Evolutionary conservation across 176 grass and related monocot genomes (phyloP), one percentile per base, ranked within the genome.

Genomic region (Triticum monococcum): DNA sequence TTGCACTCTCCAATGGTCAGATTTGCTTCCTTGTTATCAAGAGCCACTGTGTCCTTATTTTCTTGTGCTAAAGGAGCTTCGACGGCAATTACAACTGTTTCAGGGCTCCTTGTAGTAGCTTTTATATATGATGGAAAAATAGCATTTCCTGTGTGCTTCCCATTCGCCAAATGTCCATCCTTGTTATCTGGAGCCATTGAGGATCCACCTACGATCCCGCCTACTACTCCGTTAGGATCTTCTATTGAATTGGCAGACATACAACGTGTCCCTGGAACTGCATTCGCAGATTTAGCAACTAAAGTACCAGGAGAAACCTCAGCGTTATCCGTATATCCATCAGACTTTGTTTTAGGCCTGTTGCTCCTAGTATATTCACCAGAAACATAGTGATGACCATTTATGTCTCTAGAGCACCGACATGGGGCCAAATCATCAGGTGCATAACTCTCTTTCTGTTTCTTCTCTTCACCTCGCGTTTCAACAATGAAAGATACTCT

Each of bases 401-500:
- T 7, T 75, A 12, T 59, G 24, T 78, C 64, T 61, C 68, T 64
- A 69, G 80, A 77, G 73, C 31, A 59, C 23, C 25, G 38, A 14
- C 28, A 14, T 43, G 64, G 2, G 4, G 45, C 26, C 71, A 68
- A 83, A 61, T 62, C 62, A 77, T 70, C 62, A 45, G 22, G 33
- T 86, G 45, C 24, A 68, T 50, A 8, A 30, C 50, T 54, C 50
- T 50, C 26, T 41, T 68, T 46, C 35, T 16, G 10, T 69, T 89
- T 82, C 70, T 69, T 67, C 30, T 28, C 9, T 54, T 23, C 12
- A 75, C 32, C 77, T 59, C 80, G 26, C 67, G 10, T 77, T 68
- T 86, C 50, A 37, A 46, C 10, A 77, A n/a, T 28, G 46, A 84
- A 91, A 80, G 43, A 18, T 18, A 62, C 31, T 77, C 83, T 87